These are phyloP conservation scores for Camellia lanceoleosa DNA, from an alignment of 148 eudicot species.

Conservation along the genomic window DNA sequence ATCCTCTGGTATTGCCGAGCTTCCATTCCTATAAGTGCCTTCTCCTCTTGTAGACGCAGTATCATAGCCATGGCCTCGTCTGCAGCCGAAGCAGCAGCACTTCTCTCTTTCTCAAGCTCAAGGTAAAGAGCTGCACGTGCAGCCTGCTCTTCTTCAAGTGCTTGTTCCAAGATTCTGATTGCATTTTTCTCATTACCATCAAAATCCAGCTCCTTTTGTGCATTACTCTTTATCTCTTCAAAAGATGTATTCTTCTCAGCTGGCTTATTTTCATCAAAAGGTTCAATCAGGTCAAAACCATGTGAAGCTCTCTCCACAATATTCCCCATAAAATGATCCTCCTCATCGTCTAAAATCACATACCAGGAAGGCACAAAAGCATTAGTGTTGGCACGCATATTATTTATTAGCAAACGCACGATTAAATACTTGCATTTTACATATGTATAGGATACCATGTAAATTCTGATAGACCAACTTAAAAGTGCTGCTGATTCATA, in stretches of 20 bases:
- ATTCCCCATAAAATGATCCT: neutral
- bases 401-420: neutral
- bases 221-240: conserved; percentile 27
- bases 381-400: neutral
- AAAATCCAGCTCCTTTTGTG: conserved; percentile 18
- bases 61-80: conserved; percentile 99
- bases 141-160: conserved; percentile 64
- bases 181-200: conserved; percentile 39
- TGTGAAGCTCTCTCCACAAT: conserved; percentile 25
- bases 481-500: neutral
- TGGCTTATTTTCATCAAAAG: conserved; percentile 30
- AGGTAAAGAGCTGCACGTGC: conserved; percentile 62
- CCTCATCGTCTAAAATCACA: conserved; percentile 31
- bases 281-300: conserved; percentile 28
- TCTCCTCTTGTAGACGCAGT: conserved; percentile 82
- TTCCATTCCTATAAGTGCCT: conserved; percentile 88
- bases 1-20: conserved; percentile 93
- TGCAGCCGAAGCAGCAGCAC: conserved; percentile 88
- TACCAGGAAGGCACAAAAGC: neutral
- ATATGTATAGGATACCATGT: neutral
- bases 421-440: neutral
- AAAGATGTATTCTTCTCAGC: conserved; percentile 19
- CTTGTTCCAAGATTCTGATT: conserved; percentile 53
- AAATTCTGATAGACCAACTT: neutral
- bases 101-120: conserved; percentile 92